A percentile compares a stretch with the other conserved stretches of the same genome.
Evolutionary conservation across 164 flowering plant species (phyloP).

Genomic region (Vitis labrusca): DNA sequence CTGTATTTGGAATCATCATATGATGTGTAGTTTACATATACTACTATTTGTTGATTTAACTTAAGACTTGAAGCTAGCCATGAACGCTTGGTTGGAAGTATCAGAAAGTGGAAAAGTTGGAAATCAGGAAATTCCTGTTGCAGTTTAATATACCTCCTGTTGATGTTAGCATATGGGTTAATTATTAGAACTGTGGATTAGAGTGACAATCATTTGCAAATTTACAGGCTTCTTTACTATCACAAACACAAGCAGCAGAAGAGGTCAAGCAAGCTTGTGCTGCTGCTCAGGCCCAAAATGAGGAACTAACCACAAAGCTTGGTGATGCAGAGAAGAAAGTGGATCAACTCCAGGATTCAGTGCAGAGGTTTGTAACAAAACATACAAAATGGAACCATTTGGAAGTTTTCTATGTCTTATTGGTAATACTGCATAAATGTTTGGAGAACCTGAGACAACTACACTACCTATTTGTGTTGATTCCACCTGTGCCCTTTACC

Average conservation of each 20-base stretch:
- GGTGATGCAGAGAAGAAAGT: conserved; percentile 69
- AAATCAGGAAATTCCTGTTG: no score
- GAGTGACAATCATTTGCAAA: not conserved
- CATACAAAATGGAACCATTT: conserved; percentile 5
- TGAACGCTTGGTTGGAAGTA: no score
- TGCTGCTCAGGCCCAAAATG: conserved; percentile 58
- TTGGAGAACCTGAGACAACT: not conserved
- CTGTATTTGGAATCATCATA: no score
- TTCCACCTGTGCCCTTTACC: not conserved
- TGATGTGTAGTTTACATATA: no score
- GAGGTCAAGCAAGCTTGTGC: conserved; percentile 49
- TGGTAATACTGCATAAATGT: not conserved
- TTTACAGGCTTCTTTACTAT: conserved; percentile 57
- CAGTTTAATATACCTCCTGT: no score
- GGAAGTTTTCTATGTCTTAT: conserved; percentile 1
- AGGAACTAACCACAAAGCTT: conserved; percentile 58
- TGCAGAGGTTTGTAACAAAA: conserved; percentile 65
- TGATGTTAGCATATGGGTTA: no score
- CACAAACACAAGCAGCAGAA: conserved; percentile 60
- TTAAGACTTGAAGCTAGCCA: no score
- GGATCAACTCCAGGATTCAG: conserved; percentile 80
- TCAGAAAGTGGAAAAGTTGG: no score
- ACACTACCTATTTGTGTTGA: not conserved
- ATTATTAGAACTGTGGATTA: no score
- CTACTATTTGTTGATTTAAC: no score